Evolutionary conservation across 345 rosid genomes (phyloP), one percentile per base, ranked within the genome.

Genomic region (Xanthoceras sorbifolium): DNA sequence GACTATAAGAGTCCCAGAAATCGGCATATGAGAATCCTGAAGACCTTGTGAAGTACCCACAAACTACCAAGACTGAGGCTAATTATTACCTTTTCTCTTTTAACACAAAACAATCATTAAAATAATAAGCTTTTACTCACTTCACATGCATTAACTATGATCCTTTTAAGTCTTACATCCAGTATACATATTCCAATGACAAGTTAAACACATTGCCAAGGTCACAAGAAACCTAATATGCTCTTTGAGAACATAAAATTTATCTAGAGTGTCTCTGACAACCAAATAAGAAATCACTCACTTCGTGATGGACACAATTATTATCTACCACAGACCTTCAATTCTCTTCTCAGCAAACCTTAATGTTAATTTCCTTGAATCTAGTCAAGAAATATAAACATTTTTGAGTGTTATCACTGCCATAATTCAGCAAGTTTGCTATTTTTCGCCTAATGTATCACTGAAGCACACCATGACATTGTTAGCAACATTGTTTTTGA

Each of bases 351-450:
- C 11, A 29, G 18, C 10, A 34, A 29, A 46, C 14, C 15, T 17
- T 62, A 20, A 73, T 71, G 36, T 71, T 22, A 32, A n/a, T 42
- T 40, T 23, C 22, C 61, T 48, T n/a, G 12, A 22, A 64, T 74
- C 9, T 7, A 15, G 46, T 10, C n/a, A 22, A 29, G 3, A 7
- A 6, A 6, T 1, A 29, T 18, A 26, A 32, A 72, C 25, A 60
- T 59, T 63, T 63, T 64, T n/a, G 59, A 46, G 26, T 44, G 44
- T 42, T 23, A 15, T 31, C 18, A 63, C 44, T 29, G 31, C 77
- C 44, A 28, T 34, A 5, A 72, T 36, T 72, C 69, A 62, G 1
- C 26, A 68, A 26, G 18, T 8, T 1, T 6, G 1, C 6, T 31
- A 15, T 18, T 34, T 32, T 34, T 66, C 14, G 23, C 34, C 52